Evolutionary conservation across 495 filamentous ascomycete genomes (phyloP), one percentile per base, ranked within the genome.

Genomic region (Cercophora scortea): DNA sequence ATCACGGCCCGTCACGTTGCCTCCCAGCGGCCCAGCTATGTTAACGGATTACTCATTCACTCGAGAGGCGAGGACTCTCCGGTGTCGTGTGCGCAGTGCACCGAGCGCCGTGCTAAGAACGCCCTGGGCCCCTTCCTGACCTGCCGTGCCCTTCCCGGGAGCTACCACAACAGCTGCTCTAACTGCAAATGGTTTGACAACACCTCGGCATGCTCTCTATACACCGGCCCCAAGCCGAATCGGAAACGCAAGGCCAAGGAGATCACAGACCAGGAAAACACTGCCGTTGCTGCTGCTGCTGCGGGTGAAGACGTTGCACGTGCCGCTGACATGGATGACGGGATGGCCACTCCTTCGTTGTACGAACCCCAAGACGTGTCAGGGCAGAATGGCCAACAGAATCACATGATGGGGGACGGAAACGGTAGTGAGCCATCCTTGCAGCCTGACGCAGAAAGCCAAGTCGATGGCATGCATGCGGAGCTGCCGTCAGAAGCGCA

Each of bases 151-250:
- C 41, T 68, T 12, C 54, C 55, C 4, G 65, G 61, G 5, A 57
- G 43, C 4, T 68, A 60, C 18, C 63, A 66, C 36, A 64, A 64
- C 52, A 66, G 65, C 50, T 68, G 65, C 47, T 68, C 65, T 12
- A 68, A 68, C 54, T 68, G 65, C 61, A 68, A 68, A 55, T 68
- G 65, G 65, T 68, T 68, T 38, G 65, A 68, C 55, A 66, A 66
- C 46, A 66, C 65, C 0, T 59, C 61, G 6, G 47, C 40, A 8
- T 68, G 65, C 50, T 68, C 65, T 17, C 48, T 68, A 25, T 68
- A 66, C 43, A 68, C 61, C 12, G 65, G 65, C 1, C 63, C 65
- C 9, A 64, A 61, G 50, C 65, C 65, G 8, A 68, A 66, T 52
- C 47, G 65, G 48, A 68, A 68, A 35, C 53, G 65, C 17, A 68